Evolutionary conservation across 371 early-diverging fungal genomes (phyloP).

Genomic region (Haplosporangium sp.): DNA sequence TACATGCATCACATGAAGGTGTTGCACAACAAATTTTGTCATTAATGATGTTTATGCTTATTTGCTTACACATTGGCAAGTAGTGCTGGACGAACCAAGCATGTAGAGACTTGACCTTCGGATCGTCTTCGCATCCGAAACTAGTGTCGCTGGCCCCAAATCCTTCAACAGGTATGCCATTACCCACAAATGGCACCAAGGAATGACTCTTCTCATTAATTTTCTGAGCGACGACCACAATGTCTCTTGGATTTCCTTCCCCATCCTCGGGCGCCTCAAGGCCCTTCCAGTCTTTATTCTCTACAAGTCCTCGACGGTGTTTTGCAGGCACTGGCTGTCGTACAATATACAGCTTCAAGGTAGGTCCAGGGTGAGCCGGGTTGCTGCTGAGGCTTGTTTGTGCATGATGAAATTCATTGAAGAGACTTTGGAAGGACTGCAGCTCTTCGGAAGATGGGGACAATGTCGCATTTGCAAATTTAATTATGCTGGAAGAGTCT

Average conservation of each 20-base stretch:
- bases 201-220: neutral
- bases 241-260: neutral
- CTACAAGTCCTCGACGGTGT: constrained; percentile 21
- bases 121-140: too few species aligned
- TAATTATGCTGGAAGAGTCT: neutral
- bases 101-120: too few species aligned
- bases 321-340: constrained; percentile 26
- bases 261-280: neutral
- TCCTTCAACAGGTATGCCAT: too few species aligned
- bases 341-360: constrained; percentile 13
- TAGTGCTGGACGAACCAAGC: too few species aligned
- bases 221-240: neutral
- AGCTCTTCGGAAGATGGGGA: neutral
- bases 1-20: too few species aligned
- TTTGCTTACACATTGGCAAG: too few species aligned
- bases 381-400: neutral
- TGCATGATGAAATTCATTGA: neutral
- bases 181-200: neutral
- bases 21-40: too few species aligned
- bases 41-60: too few species aligned
- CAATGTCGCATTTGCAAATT: neutral
- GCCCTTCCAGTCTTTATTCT: constrained; percentile 7
- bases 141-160: too few species aligned
- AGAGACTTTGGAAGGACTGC: neutral
- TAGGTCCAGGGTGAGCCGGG: neutral